Evolutionary conservation across 768 basidiomycete species (phyloP).

Genomic region (Cystobasidium ongulense): DNA sequence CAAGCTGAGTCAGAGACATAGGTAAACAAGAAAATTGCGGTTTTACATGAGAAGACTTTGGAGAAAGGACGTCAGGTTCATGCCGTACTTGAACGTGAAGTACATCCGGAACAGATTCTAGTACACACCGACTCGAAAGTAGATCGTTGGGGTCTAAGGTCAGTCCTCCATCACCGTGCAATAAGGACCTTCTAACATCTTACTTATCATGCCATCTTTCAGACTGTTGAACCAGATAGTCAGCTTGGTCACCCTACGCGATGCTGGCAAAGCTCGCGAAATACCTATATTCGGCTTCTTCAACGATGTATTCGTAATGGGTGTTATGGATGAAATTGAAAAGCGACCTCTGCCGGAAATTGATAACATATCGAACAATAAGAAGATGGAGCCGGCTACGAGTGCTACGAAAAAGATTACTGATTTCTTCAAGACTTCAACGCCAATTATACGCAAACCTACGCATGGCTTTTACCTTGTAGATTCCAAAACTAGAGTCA

Average conservation of each 20-base stretch:
- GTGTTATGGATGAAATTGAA: slow-evolving; percentile 56
- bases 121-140: slow-evolving; percentile 56
- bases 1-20: not conserved
- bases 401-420: slow-evolving; percentile 5
- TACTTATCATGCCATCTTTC: not conserved
- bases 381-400: not conserved
- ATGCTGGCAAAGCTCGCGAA: slow-evolving; percentile 51
- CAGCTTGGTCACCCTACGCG: slow-evolving; percentile 54
- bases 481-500: slow-evolving; percentile 19
- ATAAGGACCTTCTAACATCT: not conserved
- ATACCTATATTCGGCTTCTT: slow-evolving; percentile 73
- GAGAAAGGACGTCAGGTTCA: slow-evolving; percentile 67
- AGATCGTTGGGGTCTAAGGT: slow-evolving; percentile 71
- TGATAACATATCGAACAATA: not conserved
- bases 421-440: not conserved
- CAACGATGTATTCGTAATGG: slow-evolving; percentile 58
- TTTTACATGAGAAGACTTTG: slow-evolving; percentile 51
- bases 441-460: not conserved
- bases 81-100: slow-evolving; percentile 64
- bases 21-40: slow-evolving; percentile 52
- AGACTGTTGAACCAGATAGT: slow-evolving; percentile 65
- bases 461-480: slow-evolving; percentile 14
- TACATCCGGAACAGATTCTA: slow-evolving; percentile 54
- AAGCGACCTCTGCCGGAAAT: slow-evolving; percentile 44
- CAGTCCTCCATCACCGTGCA: slow-evolving; percentile 34